Evolutionary conservation across 331 rosid genomes (phyloP).

Genomic region (Malus hybrid): DNA sequence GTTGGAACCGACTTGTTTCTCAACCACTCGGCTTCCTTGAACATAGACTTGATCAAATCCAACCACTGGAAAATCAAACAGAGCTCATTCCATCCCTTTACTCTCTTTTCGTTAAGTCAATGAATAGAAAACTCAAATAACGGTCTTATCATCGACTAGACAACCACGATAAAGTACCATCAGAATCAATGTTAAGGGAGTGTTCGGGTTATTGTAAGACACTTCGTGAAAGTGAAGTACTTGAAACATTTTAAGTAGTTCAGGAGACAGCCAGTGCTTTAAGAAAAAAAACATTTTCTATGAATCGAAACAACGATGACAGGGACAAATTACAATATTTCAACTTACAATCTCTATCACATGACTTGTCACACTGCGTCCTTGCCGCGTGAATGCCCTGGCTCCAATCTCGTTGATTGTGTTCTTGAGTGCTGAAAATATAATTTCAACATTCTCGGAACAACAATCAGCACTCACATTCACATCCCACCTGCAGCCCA

Average conservation of each 20-base stretch:
- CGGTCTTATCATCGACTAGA: neutral
- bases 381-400: conserved; percentile 49
- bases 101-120: neutral
- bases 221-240: neutral
- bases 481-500: conserved; percentile 71
- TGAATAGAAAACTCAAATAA: neutral
- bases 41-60: conserved; percentile 60
- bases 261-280: neutral
- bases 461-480: conserved; percentile 38
- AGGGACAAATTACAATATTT: conserved; percentile 10
- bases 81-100: neutral
- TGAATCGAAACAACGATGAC: neutral
- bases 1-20: conserved; percentile 44
- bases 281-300: neutral
- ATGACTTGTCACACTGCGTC: conserved; percentile 38
- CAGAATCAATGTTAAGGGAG: neutral
- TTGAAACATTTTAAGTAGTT: neutral
- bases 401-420: conserved; percentile 59
- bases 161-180: neutral
- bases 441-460: conserved; percentile 63
- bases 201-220: neutral
- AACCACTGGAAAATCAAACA: conserved; percentile 63
- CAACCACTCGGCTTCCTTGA: conserved; percentile 64
- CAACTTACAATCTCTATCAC: conserved; percentile 57
- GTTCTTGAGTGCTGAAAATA: conserved; percentile 52